phyloP scores from a whole-genome alignment of 352 stramenopile genomes.

The Halophytophthora batemanensis region DNA sequence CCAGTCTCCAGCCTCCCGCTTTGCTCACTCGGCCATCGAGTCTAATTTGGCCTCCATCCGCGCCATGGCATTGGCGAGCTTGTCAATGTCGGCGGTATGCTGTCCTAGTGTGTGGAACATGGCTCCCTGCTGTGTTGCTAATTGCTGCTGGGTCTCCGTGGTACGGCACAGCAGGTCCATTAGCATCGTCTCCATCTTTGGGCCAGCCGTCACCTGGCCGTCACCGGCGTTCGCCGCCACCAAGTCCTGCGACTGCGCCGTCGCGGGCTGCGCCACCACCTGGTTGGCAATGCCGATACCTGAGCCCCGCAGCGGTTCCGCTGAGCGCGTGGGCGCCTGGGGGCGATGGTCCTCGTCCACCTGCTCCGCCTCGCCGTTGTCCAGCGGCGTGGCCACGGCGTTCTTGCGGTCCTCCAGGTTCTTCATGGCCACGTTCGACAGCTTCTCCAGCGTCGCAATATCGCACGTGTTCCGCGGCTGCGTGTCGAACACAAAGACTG shows the following conservation, averaged over 20 bases:
- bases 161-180: conserved; percentile 88
- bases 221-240: conserved; percentile 80
- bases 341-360: conserved; percentile 22
- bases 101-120: conserved; percentile 91
- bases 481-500: conserved; percentile 87
- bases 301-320: conserved; percentile 50
- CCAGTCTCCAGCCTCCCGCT: background rate
- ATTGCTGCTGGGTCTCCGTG: conserved; percentile 87
- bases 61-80: conserved; percentile 80
- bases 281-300: conserved; percentile 80
- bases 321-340: conserved; percentile 23
- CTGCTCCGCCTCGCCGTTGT: conserved; percentile 42
- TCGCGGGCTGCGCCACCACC: conserved; percentile 54
- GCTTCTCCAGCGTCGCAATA: conserved; percentile 83
- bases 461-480: conserved; percentile 83
- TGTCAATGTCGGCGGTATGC: conserved; percentile 88
- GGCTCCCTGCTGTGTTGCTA: conserved; percentile 86
- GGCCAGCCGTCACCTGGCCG: conserved; percentile 75
- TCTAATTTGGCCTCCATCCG: conserved; percentile 90
- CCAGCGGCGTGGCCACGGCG: conserved; percentile 61
- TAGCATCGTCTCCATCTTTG: conserved; percentile 90
- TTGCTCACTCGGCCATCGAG: conserved; percentile 67
- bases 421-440: conserved; percentile 89
- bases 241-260: conserved; percentile 68
- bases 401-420: conserved; percentile 90